Conservation (phyloP, 2,329 filamentous ascomycete genomes). For the Ophiognomonia clavigignenti-juglandacearum region DNA sequence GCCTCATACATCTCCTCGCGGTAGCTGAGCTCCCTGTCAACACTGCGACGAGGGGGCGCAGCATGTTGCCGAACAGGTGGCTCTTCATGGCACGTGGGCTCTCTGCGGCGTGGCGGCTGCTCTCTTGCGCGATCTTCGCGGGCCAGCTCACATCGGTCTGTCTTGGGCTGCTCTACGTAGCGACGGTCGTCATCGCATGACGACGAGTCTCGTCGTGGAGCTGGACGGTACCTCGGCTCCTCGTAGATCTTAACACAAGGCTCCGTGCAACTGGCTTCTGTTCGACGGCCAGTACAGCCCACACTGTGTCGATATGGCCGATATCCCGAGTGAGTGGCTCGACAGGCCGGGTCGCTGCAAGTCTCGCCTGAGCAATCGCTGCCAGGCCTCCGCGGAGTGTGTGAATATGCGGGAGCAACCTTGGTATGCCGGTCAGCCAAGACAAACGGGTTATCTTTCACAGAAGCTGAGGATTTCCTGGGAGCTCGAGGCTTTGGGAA, state of each 20-base stretch:
- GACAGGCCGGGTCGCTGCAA: conserved; percentile 18
- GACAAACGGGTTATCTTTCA: conserved; percentile 21
- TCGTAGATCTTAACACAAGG: conserved; percentile 10
- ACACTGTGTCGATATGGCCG: conserved; percentile 19
- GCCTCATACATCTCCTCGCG: background rate
- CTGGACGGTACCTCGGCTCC: background rate
- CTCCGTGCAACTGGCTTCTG: background rate
- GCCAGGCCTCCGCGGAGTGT: conserved; percentile 10
- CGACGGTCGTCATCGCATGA: no score
- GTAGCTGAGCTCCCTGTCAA: background rate
- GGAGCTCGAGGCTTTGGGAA: background rate
- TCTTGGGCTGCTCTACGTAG: background rate
- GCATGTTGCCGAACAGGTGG: background rate
- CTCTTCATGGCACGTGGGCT: background rate
- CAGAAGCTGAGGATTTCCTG: background rate
- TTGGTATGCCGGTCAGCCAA: conserved; percentile 19
- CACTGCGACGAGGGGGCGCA: background rate
- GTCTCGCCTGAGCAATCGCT: conserved; percentile 8
- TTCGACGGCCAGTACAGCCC: conserved; percentile 13
- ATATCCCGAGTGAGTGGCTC: conserved; percentile 19
- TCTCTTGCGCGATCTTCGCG: background rate
- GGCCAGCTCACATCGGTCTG: background rate
- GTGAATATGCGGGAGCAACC: background rate
- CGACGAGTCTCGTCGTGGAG: background rate
- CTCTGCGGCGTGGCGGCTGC: background rate